Evolutionary conservation across 2,329 filamentous ascomycete genomes (phyloP), one percentile per base, ranked within the genome.

Genomic region (Aulographum hederae): DNA sequence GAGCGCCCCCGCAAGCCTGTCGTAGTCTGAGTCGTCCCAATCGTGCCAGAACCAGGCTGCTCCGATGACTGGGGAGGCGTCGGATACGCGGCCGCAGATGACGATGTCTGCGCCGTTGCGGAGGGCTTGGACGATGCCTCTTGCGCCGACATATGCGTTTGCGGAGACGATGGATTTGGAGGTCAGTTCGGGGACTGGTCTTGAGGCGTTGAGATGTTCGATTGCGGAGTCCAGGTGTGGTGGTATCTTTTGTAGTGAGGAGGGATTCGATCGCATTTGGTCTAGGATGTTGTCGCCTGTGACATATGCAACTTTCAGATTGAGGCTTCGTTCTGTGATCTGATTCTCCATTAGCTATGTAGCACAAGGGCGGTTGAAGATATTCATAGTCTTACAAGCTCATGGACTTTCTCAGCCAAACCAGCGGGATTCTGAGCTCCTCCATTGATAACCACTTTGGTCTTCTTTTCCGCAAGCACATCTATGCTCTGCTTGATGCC

Each of bases 401-500:
- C 42, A 4, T 53, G 45, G 0, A 59, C 51, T 34, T 59, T 57
- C 31, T 59, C 41, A 2, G 67, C 63, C 12, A 73, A 41, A 0
- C 58, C 63, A 34, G 54, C 53, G 0, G 68, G 68, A 34, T 71
- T 65, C 12, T 65, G 53, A 2, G 60, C 63, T 1, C 69, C 68
- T 2, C 67, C 67, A 39, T 72, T 70, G 34, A 69, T 52, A 21
- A 68, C 52, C 10, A 71, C 51, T 37, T 65, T 67, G 47, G 70
- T 69, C 0, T 53, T 43, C 36, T 65, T 60, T 30, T 60, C 47
- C 2, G 54, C 46, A 37, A 65, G 50, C 4, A 63, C 42, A 3
- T 60, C 47, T 3, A 69, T 52, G 1, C 53, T 56, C 41, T 59
- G 44, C 37, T 56, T 45, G 16, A 65, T 46, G 2, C 58, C 60